Conservation (phyloP, 164 flowering plant genomes). For the Magnolia sinica region DNA sequence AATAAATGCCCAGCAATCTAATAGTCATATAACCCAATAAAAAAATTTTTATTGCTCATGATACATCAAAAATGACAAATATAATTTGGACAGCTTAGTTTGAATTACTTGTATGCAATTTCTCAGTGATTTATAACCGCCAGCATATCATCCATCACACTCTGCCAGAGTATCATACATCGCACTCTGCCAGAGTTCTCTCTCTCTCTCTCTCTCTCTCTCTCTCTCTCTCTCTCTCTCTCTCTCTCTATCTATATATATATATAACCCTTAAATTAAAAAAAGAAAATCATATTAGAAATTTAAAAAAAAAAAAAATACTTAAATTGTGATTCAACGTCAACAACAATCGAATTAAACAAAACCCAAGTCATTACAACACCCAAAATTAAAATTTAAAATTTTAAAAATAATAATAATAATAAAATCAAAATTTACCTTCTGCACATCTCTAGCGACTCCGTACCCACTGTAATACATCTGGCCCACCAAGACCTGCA, state of each 20-base stretch:
- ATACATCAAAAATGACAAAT: too few species aligned
- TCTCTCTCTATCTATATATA: not conserved
- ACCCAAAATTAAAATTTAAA: too few species aligned
- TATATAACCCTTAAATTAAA: not conserved
- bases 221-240: not conserved
- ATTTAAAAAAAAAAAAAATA: too few species aligned
- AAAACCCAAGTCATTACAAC: not conserved
- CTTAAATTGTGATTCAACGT: not conserved
- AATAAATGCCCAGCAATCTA: too few species aligned
- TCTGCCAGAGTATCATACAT: not conserved
- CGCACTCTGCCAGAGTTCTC: not conserved
- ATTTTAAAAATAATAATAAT: too few species aligned
- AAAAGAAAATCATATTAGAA: not conserved
- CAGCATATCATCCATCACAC: too few species aligned
- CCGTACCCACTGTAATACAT: constrained; percentile 94
- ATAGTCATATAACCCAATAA: too few species aligned
- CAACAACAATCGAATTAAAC: not conserved
- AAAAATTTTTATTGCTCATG: too few species aligned
- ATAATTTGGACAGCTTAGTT: too few species aligned
- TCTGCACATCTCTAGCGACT: constrained; percentile 52
- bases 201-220: too few species aligned
- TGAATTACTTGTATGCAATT: too few species aligned
- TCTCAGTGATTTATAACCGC: too few species aligned
- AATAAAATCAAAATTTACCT: constrained; percentile 32
- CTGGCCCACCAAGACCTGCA: constrained; percentile 93